Base-by-base conservation (phyloP, 179 eudicot genomes). In the Nepenthes alata region DNA sequence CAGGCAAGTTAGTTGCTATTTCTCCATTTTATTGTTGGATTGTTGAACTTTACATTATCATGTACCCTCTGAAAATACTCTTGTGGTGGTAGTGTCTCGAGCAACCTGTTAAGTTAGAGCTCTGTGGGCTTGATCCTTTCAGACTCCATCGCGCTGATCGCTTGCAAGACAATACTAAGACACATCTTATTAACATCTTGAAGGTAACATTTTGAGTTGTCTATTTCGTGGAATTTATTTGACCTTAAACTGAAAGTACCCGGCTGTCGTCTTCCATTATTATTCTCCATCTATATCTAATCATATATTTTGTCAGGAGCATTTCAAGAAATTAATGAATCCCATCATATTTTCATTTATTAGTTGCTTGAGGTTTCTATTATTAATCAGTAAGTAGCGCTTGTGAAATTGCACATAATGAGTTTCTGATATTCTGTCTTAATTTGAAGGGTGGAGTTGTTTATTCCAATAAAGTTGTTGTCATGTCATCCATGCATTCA, bases 61-160 rank as follows among this genome's bases (percentile, higher is more conserved):
- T 54, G 5, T 53, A 57, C 35, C 37, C 59, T 60, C 7, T 63
- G 4, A 70, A 37, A 3, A 55, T 59, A 55, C 15, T 15, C 11
- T 13, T 59, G 9, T 34, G 8, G 14, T 37, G 59, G 9, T 61
- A 85, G 90, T 80, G 85, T 65, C 78, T 78, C 67, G 87, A 72
- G 76, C 80, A 77, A 67, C 90, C 90, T 67, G 85, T 78, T 55
- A 85, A 85, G 72, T 74, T 85, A 57, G 83, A 65, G 12, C 68
- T 85, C 5, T 82, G 85, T 74, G 90, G 90, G 59, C 90, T 85
- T 76, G 87, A 85, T 75, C 85, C 90, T 67, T 68, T 78, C 55
- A 76, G 73, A 66, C 76, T 85, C 34, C 68, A 74, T 75, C 80
- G 83, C 53, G 78, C 71, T 53, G 90, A 85, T 76, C 90, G 90